Conservation (phyloP, 306 rosid genomes). For the Ochetophila trinervis region DNA sequence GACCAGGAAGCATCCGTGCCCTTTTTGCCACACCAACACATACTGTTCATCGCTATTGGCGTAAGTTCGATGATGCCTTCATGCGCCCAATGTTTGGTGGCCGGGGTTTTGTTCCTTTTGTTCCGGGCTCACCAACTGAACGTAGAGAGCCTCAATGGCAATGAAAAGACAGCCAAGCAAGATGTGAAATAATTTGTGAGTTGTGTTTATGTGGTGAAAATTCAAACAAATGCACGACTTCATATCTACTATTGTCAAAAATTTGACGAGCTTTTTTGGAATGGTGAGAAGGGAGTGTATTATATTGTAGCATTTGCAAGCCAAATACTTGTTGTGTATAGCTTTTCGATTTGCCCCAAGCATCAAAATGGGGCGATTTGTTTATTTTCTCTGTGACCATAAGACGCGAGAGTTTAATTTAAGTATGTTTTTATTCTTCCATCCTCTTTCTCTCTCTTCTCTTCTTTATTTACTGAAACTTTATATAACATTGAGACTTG, state of each 20-base stretch:
- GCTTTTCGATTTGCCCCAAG: slow-evolving; percentile 3
- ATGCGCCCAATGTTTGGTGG: slow-evolving; percentile 99
- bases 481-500: no score
- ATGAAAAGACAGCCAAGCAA: slow-evolving; percentile 29
- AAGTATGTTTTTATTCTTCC: background rate
- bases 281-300: slow-evolving; percentile 31
- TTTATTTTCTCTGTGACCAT: background rate
- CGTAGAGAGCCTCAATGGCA: slow-evolving; percentile 38
- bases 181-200: slow-evolving; percentile 30
- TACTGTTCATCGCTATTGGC: slow-evolving; percentile 84
- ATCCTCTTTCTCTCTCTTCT: background rate
- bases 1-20: slow-evolving; percentile 65
- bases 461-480: background rate
- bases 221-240: slow-evolving; percentile 13
- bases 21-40: slow-evolving; percentile 72
- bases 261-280: slow-evolving; percentile 16
- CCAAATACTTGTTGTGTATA: slow-evolving; percentile 7
- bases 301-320: background rate
- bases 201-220: slow-evolving; percentile 18
- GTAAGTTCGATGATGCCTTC: slow-evolving; percentile 72
- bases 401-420: background rate
- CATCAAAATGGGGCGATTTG: background rate
- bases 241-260: slow-evolving; percentile 18
- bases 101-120: slow-evolving; percentile 83
- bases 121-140: slow-evolving; percentile 58